Conservation (phyloP, 2,329 filamentous ascomycete genomes). For the Sarocladium brachiariae region DNA sequence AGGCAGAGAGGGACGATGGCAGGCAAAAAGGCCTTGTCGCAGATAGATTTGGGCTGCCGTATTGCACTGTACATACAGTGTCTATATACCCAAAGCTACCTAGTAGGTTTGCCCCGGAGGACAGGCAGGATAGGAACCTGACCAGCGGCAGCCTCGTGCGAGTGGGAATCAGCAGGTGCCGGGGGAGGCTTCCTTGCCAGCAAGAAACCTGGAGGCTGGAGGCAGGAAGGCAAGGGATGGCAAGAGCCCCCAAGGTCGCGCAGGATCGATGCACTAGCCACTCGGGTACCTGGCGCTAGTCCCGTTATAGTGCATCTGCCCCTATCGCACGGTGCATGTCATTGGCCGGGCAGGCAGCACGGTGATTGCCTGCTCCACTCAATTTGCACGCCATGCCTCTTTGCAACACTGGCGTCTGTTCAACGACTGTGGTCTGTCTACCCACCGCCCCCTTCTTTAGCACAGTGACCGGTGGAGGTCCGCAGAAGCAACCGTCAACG, state of each 20-base stretch:
- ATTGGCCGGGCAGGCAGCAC: not conserved
- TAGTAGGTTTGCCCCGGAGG: no score
- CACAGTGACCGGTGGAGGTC: not conserved
- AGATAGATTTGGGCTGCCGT: constrained; percentile 4
- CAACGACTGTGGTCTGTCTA: not conserved
- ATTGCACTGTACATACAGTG: no score
- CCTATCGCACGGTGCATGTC: not conserved
- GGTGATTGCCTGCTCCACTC: not conserved
- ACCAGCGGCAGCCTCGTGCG: no score
- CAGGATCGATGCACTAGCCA: not conserved
- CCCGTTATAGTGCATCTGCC: not conserved
- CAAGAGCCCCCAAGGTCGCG: not conserved
- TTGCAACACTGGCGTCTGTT: not conserved
- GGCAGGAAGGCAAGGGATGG: not conserved
- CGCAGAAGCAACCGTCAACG: not conserved
- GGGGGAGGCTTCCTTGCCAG: no score
- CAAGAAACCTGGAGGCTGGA: not conserved
- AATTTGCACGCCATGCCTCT: not conserved
- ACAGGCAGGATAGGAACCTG: no score
- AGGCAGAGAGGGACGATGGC: not conserved
- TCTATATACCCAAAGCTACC: no score
- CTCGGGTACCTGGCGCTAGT: constrained; percentile 9
- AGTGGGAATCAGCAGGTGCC: no score
- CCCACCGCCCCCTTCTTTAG: no score
- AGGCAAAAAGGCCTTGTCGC: not conserved